phyloP scores from a whole-genome alignment of 2,329 filamentous ascomycete species.

The Talaromyces sp. region DNA sequence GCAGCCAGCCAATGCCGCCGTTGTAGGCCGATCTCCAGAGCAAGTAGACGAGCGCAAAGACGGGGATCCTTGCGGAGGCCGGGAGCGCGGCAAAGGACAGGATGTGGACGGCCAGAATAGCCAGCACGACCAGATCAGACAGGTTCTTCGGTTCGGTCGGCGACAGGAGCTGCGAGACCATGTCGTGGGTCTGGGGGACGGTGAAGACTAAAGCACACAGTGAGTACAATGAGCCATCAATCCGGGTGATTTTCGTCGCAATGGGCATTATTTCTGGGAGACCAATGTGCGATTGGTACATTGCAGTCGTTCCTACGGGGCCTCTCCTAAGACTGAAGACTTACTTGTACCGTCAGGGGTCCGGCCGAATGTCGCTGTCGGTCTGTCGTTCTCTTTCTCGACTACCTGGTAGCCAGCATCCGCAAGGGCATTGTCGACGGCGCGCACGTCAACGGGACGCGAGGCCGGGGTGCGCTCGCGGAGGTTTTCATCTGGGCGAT shows the following conservation, averaged over 20 bases:
- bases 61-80: constrained; percentile 61
- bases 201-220: constrained; percentile 68
- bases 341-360: constrained; percentile 86
- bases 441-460: constrained; percentile 37
- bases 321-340: constrained; percentile 31
- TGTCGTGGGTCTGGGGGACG: constrained; percentile 94
- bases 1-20: constrained; percentile 82
- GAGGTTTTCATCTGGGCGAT: constrained; percentile 36
- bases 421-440: constrained; percentile 42
- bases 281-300: neutral
- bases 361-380: constrained; percentile 80
- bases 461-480: constrained; percentile 43
- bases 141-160: constrained; percentile 93
- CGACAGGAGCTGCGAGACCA: constrained; percentile 95
- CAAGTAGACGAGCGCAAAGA: constrained; percentile 78
- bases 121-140: constrained; percentile 75
- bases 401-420: constrained; percentile 31
- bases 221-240: constrained; percentile 14
- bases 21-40: constrained; percentile 95
- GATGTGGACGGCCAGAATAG: constrained; percentile 72
- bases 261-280: neutral
- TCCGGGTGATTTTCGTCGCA: neutral
- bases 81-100: constrained; percentile 71
- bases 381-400: constrained; percentile 46
- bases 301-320: neutral